phyloP scores from a whole-genome alignment of 2,329 filamentous ascomycete genomes.

The Aspergillus eucalypticola region DNA sequence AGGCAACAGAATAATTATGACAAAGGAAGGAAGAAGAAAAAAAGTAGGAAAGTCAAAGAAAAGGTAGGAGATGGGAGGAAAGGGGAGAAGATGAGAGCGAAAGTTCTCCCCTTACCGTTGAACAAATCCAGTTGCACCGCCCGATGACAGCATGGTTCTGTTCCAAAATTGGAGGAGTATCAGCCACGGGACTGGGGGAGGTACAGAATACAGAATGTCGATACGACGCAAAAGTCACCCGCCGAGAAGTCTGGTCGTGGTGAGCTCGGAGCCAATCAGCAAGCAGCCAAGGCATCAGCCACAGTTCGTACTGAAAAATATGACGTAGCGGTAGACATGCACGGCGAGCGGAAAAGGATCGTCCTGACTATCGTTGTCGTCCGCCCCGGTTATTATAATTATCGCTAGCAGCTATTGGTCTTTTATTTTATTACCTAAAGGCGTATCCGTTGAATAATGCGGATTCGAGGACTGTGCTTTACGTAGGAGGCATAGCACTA shows the following conservation, averaged over 20 bases:
- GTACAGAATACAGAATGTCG: background rate
- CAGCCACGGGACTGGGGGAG: background rate
- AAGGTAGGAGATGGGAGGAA: background rate
- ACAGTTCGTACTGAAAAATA: conserved; percentile 11
- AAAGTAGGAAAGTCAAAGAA: background rate
- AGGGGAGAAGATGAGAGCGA: background rate
- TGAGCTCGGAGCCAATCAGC: conserved; percentile 11
- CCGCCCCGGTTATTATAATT: background rate
- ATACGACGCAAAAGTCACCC: conserved; percentile 15
- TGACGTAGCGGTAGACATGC: conserved; percentile 12
- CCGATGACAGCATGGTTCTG: background rate
- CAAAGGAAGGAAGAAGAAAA: background rate
- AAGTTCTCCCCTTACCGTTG: background rate
- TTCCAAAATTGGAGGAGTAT: background rate
- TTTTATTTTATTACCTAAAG: background rate
- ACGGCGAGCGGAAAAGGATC: background rate
- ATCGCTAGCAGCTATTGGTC: background rate
- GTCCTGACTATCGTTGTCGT: conserved; percentile 1
- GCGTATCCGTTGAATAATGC: background rate
- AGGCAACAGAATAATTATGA: conserved; percentile 9
- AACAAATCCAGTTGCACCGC: background rate
- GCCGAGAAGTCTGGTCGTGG: conserved; percentile 1
- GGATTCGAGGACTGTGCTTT: background rate
- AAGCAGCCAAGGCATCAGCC: conserved; percentile 8
- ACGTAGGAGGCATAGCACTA: background rate